Evolutionary conservation across 1,284 basidiomycete species (phyloP).

Genomic region (Sutorius eximius): DNA sequence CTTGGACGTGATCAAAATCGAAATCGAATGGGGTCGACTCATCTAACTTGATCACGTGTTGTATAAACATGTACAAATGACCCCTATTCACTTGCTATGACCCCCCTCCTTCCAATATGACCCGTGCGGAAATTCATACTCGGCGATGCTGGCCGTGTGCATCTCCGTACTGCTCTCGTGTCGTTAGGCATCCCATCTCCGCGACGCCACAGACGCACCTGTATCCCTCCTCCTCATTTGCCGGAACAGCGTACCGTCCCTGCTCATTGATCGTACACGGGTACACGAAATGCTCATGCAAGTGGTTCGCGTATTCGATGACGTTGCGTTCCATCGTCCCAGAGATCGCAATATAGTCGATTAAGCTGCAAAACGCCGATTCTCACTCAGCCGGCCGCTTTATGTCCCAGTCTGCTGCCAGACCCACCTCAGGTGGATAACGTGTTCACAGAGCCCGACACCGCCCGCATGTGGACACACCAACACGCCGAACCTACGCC

Average conservation of each 20-base stretch:
- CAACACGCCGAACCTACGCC: constrained; percentile 71
- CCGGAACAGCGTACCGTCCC: constrained; percentile 83
- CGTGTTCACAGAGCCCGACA: constrained; percentile 92
- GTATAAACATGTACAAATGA: constrained; percentile 25
- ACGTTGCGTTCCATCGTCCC: constrained; percentile 92
- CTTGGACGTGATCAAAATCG: constrained; percentile 6
- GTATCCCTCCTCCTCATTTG: constrained; percentile 64
- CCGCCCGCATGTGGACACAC: constrained; percentile 95
- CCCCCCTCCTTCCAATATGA: constrained; percentile 53
- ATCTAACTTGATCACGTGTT: constrained; percentile 17
- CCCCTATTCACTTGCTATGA: constrained; percentile 10
- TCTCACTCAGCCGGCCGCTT: neutral
- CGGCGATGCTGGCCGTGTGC: constrained; percentile 63
- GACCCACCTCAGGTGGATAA: constrained; percentile 74
- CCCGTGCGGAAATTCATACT: constrained; percentile 73
- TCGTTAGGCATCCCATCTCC: constrained; percentile 8
- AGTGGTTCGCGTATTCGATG: constrained; percentile 82
- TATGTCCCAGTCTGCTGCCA: constrained; percentile 7
- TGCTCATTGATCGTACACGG: constrained; percentile 83
- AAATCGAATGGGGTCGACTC: neutral
- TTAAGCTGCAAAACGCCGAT: constrained; percentile 50
- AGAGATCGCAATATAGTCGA: constrained; percentile 90
- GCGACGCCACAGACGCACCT: constrained; percentile 42
- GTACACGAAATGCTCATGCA: constrained; percentile 90
- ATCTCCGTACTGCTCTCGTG: constrained; percentile 64